phyloP scores from a whole-genome alignment of 2,329 filamentous ascomycete genomes.

The Fusarium papillatum region DNA sequence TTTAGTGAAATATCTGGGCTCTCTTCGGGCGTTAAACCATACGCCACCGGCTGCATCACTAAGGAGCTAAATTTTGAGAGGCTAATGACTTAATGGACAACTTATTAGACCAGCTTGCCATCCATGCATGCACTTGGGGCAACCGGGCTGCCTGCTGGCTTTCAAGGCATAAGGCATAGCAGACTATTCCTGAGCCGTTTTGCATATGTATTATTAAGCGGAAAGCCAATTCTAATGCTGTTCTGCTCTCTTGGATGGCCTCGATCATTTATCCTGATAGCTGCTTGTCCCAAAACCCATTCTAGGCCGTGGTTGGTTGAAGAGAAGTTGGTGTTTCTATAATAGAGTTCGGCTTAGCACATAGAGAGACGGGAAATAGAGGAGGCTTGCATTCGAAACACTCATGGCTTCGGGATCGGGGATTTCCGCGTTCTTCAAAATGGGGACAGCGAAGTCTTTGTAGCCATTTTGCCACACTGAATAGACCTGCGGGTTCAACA shows the following conservation, averaged over 20 bases:
- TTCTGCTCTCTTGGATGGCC: no score
- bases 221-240: background rate
- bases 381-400: no score
- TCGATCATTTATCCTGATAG: background rate
- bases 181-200: no score
- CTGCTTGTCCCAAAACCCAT: background rate
- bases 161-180: no score
- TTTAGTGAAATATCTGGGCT: background rate
- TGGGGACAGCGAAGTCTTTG: background rate
- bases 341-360: background rate
- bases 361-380: no score
- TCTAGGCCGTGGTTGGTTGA: background rate
- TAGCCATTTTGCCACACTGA: background rate
- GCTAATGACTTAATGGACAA: background rate
- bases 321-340: background rate
- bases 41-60: background rate
- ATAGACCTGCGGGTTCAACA: background rate
- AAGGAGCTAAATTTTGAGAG: background rate
- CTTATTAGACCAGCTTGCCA: background rate
- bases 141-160: background rate
- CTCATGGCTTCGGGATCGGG: no score
- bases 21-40: background rate
- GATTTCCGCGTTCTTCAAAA: background rate
- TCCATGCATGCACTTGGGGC: background rate
- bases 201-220: fast-evolving